Evolutionary conservation across 768 basidiomycete species (phyloP).

Genomic region (Calvatia gigantea): DNA sequence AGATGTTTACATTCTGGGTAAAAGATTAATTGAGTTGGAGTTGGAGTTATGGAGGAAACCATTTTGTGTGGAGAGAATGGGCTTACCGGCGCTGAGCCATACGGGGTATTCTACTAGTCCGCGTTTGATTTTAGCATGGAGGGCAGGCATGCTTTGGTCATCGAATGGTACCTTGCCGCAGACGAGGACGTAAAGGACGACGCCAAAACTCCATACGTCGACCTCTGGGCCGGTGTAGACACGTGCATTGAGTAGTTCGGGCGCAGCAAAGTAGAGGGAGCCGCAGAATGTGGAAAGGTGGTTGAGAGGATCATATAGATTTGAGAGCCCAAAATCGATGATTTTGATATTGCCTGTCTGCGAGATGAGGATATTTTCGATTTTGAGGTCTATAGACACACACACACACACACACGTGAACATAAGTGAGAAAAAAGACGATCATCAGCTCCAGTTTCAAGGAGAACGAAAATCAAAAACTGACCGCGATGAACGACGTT

Average conservation of each 20-base stretch:
- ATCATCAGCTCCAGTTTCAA: neutral
- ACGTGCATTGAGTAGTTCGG: conserved; percentile 94
- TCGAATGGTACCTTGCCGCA: conserved; percentile 99
- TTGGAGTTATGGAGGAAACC: conserved; percentile 11
- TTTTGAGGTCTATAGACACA: conserved; percentile 76
- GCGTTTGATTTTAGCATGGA: conserved; percentile 98
- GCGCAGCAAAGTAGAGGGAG: conserved; percentile 97
- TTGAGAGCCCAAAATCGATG: conserved; percentile 98
- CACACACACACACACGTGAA: too few species aligned
- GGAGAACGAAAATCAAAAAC: conserved; percentile 12
- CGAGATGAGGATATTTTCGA: conserved; percentile 99
- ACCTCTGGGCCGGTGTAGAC: conserved; percentile 98
- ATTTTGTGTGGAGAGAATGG: neutral
- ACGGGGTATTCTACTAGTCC: conserved; percentile 96
- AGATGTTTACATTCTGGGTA: conserved; percentile 87
- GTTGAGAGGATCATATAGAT: conserved; percentile 78
- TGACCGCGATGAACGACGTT: conserved; percentile 93
- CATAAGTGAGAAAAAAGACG: neutral
- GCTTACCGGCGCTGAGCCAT: conserved; percentile 89
- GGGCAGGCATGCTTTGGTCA: conserved; percentile 97
- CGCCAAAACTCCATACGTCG: conserved; percentile 98
- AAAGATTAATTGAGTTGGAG: neutral
- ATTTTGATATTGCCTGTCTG: conserved; percentile 99
- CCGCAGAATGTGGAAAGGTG: conserved; percentile 97
- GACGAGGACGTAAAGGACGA: conserved; percentile 95